Evolutionary conservation across 106 monocot species (phyloP).

Genomic region (Narthecium ossifragum): DNA sequence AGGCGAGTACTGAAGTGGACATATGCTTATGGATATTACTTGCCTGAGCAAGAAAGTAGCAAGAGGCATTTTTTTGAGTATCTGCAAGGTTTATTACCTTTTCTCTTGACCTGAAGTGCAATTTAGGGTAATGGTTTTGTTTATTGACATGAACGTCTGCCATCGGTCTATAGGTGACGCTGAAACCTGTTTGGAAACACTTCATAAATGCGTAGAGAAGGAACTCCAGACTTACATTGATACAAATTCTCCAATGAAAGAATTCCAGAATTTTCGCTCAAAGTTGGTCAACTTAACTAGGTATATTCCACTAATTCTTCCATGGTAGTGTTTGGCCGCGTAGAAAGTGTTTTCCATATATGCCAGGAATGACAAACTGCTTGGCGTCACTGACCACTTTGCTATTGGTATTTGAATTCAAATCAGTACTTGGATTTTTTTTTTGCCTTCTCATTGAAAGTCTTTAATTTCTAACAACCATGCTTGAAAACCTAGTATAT

Average conservation of each 20-base stretch:
- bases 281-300: conserved; percentile 88
- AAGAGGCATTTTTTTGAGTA: conserved; percentile 96
- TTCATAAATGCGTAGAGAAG: conserved; percentile 92
- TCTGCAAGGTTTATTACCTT: conserved; percentile 64
- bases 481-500: too few species aligned
- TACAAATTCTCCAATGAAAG: conserved; percentile 46
- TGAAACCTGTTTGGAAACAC: conserved; percentile 79
- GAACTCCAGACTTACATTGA: conserved; percentile 66
- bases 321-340: not conserved
- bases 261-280: conserved; percentile 85
- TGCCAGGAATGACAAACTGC: too few species aligned
- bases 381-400: too few species aligned
- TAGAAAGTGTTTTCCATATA: not conserved
- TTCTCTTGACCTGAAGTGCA: not conserved
- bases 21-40: conserved; percentile 95
- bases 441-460: not conserved
- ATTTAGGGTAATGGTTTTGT: not conserved
- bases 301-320: conserved; percentile 21
- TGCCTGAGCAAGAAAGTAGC: conserved; percentile 87
- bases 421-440: too few species aligned
- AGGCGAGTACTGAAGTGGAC: conserved; percentile 97
- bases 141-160: not conserved
- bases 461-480: not conserved
- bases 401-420: too few species aligned
- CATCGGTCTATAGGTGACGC: conserved; percentile 65